Evolutionary conservation across 306 rosid species (phyloP), one percentile per base, ranked within the genome.

Genomic region (Carpinus viminea): DNA sequence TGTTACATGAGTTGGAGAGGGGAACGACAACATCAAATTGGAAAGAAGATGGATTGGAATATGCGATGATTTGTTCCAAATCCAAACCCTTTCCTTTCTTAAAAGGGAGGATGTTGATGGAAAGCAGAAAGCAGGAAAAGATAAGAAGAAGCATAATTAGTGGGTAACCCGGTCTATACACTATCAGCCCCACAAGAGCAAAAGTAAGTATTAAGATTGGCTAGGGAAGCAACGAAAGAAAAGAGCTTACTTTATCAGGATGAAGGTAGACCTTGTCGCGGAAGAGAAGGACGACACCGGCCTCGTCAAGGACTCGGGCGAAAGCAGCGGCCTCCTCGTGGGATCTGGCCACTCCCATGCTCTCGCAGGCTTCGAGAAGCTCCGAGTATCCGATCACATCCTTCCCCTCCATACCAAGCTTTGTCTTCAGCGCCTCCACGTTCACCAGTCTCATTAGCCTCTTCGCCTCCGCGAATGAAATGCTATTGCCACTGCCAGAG

Each of bases 201-300:
- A 12, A 21, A 57, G 56, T 4, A 52, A 13, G 7, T 4, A 53
- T 53, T 18, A 17, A 17, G 20, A 53, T 53, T 53, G 21, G 7
- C 57, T 17, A 20, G 20, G 57, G 57, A 16, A 15, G 21, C 12
- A 53, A 2, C 20, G 8, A 73, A 5, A 72, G 51, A 53, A 2
- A 72, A n/a, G 13, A 43, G n/a, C 82, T 21, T 31, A 93, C 98
- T 96, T 91, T 88, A 47, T 90, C 90, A 77, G 99, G 99, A 79
- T 93, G 97, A 77, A 96, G 97, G 73, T 91, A 88, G 79, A 93
- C 99, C 90, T 93, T 93, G 43, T 96, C 96, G 38, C 98, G 80
- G 74, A 93, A 96, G 36, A 96, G 97, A 31, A 93, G 86, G 55
- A 96, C 45, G 70, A 93, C 96, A 60, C 99, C 98, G 78, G 99